Conservation (phyloP, 495 filamentous ascomycete species). For the Rhypophila decipiens region DNA sequence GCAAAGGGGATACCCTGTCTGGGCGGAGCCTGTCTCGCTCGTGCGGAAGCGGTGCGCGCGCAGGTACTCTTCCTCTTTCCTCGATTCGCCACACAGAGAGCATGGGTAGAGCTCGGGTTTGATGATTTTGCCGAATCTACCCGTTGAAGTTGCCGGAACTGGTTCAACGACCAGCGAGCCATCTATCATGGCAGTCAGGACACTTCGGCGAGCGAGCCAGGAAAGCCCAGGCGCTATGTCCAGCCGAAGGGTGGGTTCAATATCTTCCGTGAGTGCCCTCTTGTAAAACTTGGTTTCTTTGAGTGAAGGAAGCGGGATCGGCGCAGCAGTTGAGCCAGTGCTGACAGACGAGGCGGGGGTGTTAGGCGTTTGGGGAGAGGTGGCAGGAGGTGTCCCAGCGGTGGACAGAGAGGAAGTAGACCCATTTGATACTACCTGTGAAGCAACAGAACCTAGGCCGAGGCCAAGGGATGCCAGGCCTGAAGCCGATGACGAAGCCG, state of each 20-base stretch:
- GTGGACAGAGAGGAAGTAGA: conserved; percentile 41
- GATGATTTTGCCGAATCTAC: conserved; percentile 42
- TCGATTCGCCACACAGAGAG: conserved; percentile 79
- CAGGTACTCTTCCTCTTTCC: conserved; percentile 60
- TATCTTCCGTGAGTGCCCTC: conserved; percentile 75
- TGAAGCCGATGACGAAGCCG: conserved; percentile 7
- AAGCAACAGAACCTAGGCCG: conserved; percentile 34
- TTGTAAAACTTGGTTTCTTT: conserved; percentile 96
- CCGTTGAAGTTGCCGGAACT: conserved; percentile 49
- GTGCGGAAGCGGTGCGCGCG: conserved; percentile 86
- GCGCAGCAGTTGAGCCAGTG: conserved; percentile 31
- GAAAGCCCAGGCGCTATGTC: conserved; percentile 86
- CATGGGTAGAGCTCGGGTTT: conserved; percentile 64
- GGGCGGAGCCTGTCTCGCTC: conserved; percentile 75
- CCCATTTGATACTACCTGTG: conserved; percentile 25
- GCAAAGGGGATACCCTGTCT: conserved; percentile 80
- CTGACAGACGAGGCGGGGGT: conserved; percentile 44
- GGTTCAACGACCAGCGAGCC: conserved; percentile 90
- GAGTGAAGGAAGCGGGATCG: conserved; percentile 38
- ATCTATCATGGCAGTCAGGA: conserved; percentile 73
- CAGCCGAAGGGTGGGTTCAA: conserved; percentile 86
- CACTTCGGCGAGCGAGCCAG: conserved; percentile 81
- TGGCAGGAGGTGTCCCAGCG: conserved; percentile 27
- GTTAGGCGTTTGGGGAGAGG: conserved; percentile 44
- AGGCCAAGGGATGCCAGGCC: conserved; percentile 43